phyloP scores from a whole-genome alignment of 768 basidiomycete species.

The Agrocybe praecox region DNA sequence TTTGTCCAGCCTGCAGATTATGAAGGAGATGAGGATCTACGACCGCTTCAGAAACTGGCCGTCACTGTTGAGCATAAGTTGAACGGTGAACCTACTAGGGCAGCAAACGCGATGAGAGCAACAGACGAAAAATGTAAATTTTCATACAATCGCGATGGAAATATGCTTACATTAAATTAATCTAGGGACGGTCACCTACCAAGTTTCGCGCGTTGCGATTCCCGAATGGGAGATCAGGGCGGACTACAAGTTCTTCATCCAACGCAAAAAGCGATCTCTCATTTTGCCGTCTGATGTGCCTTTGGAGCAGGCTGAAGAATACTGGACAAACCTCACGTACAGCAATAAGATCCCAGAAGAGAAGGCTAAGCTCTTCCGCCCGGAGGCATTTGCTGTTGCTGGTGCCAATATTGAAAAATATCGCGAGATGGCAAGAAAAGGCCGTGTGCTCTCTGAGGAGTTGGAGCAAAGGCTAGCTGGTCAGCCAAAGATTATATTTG shows the following conservation, averaged over 20 bases:
- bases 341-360: conserved; percentile 25
- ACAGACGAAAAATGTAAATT: conserved; percentile 14
- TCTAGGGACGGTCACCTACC: conserved; percentile 67
- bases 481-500: conserved; percentile 46
- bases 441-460: conserved; percentile 41
- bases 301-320: conserved; percentile 40
- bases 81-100: conserved; percentile 16
- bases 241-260: conserved; percentile 32
- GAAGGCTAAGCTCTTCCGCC: conserved; percentile 29
- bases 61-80: conserved; percentile 38
- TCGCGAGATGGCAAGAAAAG: conserved; percentile 49
- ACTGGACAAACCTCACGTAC: conserved; percentile 50
- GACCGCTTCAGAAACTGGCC: conserved; percentile 60
- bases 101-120: conserved; percentile 20
- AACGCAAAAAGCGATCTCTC: conserved; percentile 48
- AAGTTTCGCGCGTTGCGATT: conserved; percentile 42
- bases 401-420: conserved; percentile 36
- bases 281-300: conserved; percentile 52
- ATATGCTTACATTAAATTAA: too few relatives aligned
- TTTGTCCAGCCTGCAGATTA: conserved; percentile 68
- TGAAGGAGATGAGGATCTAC: conserved; percentile 34
- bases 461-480: conserved; percentile 39
- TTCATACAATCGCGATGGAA: not conserved
- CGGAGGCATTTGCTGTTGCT: conserved; percentile 37
- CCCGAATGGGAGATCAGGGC: conserved; percentile 35